phyloP scores from a whole-genome alignment of 441 rosid species.

The Adansonia rubrostipa region DNA sequence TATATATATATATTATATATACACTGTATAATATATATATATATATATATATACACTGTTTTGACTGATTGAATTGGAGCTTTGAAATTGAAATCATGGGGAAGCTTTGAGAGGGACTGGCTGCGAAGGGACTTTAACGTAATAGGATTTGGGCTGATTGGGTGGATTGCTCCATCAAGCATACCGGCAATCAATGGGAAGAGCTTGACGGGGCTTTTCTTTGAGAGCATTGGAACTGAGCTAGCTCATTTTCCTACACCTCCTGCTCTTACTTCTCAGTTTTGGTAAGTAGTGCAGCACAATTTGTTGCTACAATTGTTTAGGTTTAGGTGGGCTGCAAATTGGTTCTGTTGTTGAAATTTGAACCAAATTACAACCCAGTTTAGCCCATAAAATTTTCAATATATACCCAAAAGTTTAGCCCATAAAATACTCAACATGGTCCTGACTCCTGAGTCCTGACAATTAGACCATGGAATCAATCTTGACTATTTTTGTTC shows the following conservation, averaged over 20 bases:
- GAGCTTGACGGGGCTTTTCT: conserved; percentile 87
- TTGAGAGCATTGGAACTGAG: conserved; percentile 87
- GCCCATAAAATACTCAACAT: not conserved
- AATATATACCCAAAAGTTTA: no score
- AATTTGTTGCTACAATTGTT: no score
- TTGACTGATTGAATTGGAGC: not conserved
- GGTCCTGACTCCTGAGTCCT: not conserved
- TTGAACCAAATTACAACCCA: not conserved
- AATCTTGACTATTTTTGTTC: not conserved
- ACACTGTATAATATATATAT: no score
- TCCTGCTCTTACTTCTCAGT: conserved; percentile 74
- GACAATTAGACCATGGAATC: not conserved
- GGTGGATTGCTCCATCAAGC: conserved; percentile 93
- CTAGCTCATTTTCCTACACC: conserved; percentile 88
- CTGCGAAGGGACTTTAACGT: conserved; percentile 74
- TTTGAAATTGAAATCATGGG: not conserved
- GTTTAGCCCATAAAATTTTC: not conserved
- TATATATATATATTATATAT: no score
- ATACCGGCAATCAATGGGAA: conserved; percentile 78
- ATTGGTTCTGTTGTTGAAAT: no score
- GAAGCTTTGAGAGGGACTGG: conserved; percentile 87
- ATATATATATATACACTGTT: no score
- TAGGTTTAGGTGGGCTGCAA: no score
- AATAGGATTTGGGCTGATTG: conserved; percentile 84
- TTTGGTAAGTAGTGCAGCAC: conserved; percentile 49